phyloP scores from a whole-genome alignment of 345 rosid species.

The Kernera saxatilis region DNA sequence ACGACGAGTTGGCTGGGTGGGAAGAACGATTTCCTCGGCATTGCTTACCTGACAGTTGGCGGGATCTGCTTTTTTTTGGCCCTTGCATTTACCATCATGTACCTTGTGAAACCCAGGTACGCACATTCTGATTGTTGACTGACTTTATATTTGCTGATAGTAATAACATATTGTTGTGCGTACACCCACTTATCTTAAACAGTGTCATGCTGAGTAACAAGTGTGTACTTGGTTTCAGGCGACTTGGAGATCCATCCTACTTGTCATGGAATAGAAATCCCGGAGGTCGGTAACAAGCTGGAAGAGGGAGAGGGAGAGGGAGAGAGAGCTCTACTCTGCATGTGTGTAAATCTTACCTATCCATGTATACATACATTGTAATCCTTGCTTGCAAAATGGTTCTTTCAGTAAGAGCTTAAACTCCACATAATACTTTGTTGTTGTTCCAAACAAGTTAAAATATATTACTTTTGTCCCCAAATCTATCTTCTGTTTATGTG shows the following conservation, averaged over 20 bases:
- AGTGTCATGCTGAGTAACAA: neutral
- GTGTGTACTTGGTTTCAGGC: conserved; percentile 43
- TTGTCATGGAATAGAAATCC: conserved; percentile 95
- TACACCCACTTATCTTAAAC: neutral
- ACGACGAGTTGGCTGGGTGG: conserved; percentile 99
- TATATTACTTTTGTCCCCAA: conserved; percentile 3
- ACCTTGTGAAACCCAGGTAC: conserved; percentile 92
- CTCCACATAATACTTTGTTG: conserved; percentile 11
- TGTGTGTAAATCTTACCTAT: conserved; percentile 22
- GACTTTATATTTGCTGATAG: neutral
- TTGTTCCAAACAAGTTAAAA: conserved; percentile 2
- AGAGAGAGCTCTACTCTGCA: neutral
- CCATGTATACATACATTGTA: conserved; percentile 17
- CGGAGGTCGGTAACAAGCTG: conserved; percentile 44
- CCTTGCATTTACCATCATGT: conserved; percentile 68
- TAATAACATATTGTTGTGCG: neutral
- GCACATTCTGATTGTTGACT: neutral
- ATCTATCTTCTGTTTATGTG: neutral
- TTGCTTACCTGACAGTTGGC: conserved; percentile 90
- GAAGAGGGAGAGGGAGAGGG: neutral
- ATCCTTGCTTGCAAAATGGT: neutral
- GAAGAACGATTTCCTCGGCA: conserved; percentile 94
- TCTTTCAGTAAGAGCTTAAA: neutral
- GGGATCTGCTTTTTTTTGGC: conserved; percentile 87
- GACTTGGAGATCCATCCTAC: conserved; percentile 89